Percentiles rank a stretch among this genome's conserved stretches.
Evolutionary conservation across 108 stramenopile species (phyloP).

Genomic region (Thalassiosira profunda): DNA sequence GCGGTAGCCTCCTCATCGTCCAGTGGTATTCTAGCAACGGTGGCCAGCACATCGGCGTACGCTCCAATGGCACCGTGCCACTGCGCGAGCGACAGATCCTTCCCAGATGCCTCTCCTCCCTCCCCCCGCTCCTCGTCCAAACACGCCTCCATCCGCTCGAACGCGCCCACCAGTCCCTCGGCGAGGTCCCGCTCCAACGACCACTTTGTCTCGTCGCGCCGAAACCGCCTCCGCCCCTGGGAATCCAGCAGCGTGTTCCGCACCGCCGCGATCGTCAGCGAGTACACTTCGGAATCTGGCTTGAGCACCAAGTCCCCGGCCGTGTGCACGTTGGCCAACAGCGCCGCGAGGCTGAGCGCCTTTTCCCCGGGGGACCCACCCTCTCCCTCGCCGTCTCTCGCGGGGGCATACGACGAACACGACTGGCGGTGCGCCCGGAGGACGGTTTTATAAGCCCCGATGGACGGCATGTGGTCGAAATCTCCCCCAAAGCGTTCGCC

Average conservation of each 20-base stretch:
- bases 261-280: conserved; percentile 18
- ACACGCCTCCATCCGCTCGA: conserved; percentile 19
- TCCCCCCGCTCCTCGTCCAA: background rate
- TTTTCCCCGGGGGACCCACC: conserved; percentile 34
- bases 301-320: conserved; percentile 38
- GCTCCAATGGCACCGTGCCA: conserved; percentile 21
- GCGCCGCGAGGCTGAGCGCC: conserved; percentile 13
- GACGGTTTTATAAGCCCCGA: conserved; percentile 40
- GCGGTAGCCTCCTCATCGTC: background rate
- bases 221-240: background rate
- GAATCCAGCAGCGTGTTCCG: conserved; percentile 34
- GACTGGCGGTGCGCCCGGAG: conserved; percentile 27
- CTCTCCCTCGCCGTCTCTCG: background rate
- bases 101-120: background rate
- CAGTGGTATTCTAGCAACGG: conserved; percentile 18
- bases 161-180: conserved; percentile 7
- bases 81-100: background rate
- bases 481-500: conserved; percentile 47
- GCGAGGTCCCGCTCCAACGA: conserved; percentile 5
- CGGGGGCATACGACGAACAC: conserved; percentile 11
- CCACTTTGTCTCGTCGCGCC: background rate
- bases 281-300: conserved; percentile 37
- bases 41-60: conserved; percentile 29
- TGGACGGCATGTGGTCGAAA: conserved; percentile 27
- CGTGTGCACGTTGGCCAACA: conserved; percentile 22